These are phyloP conservation scores for Jacaranda copaia DNA, from an alignment of 257 asterid genomes.

Conservation along the genomic window DNA sequence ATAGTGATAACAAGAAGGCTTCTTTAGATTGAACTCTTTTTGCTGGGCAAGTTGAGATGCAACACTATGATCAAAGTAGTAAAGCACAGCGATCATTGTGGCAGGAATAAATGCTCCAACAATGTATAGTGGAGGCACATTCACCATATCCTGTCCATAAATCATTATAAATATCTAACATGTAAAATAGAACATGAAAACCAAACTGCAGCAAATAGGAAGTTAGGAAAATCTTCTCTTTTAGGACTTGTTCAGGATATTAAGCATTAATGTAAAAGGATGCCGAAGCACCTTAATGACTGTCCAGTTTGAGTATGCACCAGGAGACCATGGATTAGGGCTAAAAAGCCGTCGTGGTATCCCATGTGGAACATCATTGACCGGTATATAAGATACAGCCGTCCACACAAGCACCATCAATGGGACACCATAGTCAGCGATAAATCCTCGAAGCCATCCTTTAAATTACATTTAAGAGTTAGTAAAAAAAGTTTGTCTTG, in stretches of 20 bases:
- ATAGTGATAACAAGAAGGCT: conserved; percentile 93
- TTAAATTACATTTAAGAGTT: conserved; percentile 34
- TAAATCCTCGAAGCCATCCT: conserved; percentile 92
- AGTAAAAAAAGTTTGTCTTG: conserved; percentile 24
- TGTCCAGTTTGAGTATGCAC: conserved; percentile 96
- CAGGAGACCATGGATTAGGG: conserved; percentile 99
- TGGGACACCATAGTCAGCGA: conserved; percentile 98
- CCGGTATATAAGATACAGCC: conserved; percentile 84
- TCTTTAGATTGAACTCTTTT: conserved; percentile 88
- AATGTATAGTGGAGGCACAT: conserved; percentile 83
- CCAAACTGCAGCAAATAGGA: conserved; percentile 11
- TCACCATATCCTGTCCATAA: conserved; percentile 79
- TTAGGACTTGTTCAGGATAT: not conserved
- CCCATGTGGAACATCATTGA: conserved; percentile 74
- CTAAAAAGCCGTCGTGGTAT: conserved; percentile 92
- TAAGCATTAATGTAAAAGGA: no score
- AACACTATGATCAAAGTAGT: conserved; percentile 97
- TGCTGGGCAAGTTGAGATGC: conserved; percentile 99
- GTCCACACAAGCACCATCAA: conserved; percentile 95
- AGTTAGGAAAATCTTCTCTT: not conserved
- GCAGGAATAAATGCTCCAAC: conserved; percentile 97
- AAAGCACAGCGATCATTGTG: conserved; percentile 97
- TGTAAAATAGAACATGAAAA: conserved; percentile 13
- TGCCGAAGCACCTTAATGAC: conserved; percentile 71
- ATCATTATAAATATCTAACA: conserved; percentile 1